A percentile compares a stretch with the other conserved stretches of the same genome.
phyloP scores from a whole-genome alignment of 441 rosid genomes.

The Lepidium campestre region DNA sequence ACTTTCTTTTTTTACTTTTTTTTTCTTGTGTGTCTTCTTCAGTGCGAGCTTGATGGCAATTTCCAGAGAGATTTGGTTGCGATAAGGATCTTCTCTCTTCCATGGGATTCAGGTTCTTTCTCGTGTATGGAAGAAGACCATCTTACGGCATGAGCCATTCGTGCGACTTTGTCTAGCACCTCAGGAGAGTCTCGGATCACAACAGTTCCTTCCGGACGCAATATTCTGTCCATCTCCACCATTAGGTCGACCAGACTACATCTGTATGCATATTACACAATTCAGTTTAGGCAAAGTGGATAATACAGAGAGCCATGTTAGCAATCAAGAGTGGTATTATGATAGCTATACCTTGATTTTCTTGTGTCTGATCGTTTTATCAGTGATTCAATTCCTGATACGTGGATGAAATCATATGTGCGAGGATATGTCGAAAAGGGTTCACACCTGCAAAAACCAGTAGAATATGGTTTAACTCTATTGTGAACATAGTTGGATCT shows the following conservation, averaged over 20 bases:
- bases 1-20: background rate
- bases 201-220: constrained; percentile 88
- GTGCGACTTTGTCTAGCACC: constrained; percentile 61
- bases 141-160: constrained; percentile 63
- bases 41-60: constrained; percentile 46
- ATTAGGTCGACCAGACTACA: constrained; percentile 81
- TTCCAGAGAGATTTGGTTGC: constrained; percentile 74
- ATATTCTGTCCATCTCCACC: constrained; percentile 89
- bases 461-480: background rate
- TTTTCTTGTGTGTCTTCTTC: constrained; percentile 6
- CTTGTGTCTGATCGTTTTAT: constrained; percentile 45
- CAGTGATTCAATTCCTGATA: constrained; percentile 69
- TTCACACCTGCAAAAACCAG: constrained; percentile 70
- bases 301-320: background rate
- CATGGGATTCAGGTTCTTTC: constrained; percentile 83
- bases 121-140: constrained; percentile 62
- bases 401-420: constrained; percentile 83
- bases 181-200: constrained; percentile 84
- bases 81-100: constrained; percentile 70
- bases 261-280: constrained; percentile 39
- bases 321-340: background rate
- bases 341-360: constrained; percentile 53
- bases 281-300: background rate
- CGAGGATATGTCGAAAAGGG: constrained; percentile 99
- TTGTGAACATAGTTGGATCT: background rate